These are phyloP conservation scores for Dendrocalamus latiflorus DNA, from an alignment of 202 grass and related monocot genomes.

Conservation along the genomic window DNA sequence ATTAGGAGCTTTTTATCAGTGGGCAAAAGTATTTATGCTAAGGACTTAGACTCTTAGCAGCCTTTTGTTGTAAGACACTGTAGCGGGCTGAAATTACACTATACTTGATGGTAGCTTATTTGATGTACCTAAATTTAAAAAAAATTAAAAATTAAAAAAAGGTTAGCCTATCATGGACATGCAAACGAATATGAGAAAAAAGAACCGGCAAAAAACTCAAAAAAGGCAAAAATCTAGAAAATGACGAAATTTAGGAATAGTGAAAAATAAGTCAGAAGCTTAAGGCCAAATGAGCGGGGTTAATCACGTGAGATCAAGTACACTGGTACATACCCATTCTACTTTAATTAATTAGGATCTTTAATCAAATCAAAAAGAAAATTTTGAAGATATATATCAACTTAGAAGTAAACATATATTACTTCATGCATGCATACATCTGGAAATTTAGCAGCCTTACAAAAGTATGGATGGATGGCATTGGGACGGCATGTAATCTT, in stretches of 20 bases:
- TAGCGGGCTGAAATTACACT: too few relatives aligned
- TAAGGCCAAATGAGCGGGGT: too few relatives aligned
- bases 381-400: background rate
- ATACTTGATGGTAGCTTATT: too few relatives aligned
- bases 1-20: constrained; percentile 17
- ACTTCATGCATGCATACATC: background rate
- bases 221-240: too few relatives aligned
- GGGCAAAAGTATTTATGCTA: background rate
- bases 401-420: background rate
- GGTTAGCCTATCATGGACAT: too few relatives aligned
- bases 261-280: too few relatives aligned
- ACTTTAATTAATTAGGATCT: background rate
- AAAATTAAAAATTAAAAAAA: too few relatives aligned
- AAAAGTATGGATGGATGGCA: constrained; percentile 6
- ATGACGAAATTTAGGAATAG: too few relatives aligned
- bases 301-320: background rate
- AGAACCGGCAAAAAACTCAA: too few relatives aligned
- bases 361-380: background rate
- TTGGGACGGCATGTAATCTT: background rate
- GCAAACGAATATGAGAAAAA: too few relatives aligned
- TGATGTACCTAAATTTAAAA: too few relatives aligned
- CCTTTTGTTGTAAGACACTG: background rate
- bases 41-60: background rate
- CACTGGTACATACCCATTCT: background rate
- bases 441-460: background rate